Evolutionary conservation across 345 rosid species (phyloP).

Genomic region (Eucalyptus pauciflora): DNA sequence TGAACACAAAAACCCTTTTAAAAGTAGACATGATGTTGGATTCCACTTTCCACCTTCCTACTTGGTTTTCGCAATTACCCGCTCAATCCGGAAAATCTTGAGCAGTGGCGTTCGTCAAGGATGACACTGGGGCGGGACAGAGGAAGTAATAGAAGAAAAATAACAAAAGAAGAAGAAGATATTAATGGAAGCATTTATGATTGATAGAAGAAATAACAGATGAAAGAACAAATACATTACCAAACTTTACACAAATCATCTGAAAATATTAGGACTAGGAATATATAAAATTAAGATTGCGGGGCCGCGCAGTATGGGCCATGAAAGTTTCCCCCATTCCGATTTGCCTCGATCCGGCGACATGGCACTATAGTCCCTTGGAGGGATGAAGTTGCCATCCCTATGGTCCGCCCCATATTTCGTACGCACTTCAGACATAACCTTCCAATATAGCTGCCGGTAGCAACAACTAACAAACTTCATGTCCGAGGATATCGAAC

Average conservation of each 20-base stretch:
- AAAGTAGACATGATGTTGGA: not conserved
- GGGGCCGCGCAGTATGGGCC: not conserved
- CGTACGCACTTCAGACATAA: not conserved
- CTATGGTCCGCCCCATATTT: not conserved
- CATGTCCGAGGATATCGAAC: not conserved
- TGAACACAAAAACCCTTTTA: not conserved
- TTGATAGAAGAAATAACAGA: not conserved
- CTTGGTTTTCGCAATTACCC: not conserved
- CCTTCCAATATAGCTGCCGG: not conserved
- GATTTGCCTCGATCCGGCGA: not conserved
- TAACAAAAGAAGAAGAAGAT: not conserved
- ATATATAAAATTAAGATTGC: not conserved
- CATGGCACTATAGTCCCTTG: not conserved
- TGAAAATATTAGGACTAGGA: not conserved
- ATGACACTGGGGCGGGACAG: not conserved
- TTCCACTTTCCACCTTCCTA: not conserved
- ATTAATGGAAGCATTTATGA: not conserved
- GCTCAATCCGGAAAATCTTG: not conserved
- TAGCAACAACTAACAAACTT: not conserved
- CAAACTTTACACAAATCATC: not conserved
- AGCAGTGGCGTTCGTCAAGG: not conserved
- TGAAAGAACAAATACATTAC: not conserved
- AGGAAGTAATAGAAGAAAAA: not conserved
- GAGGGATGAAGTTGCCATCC: not conserved
- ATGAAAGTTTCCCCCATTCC: not conserved